phyloP scores from a whole-genome alignment of 495 filamentous ascomycete species.

The Lasiosphaeriaceae sp. region DNA sequence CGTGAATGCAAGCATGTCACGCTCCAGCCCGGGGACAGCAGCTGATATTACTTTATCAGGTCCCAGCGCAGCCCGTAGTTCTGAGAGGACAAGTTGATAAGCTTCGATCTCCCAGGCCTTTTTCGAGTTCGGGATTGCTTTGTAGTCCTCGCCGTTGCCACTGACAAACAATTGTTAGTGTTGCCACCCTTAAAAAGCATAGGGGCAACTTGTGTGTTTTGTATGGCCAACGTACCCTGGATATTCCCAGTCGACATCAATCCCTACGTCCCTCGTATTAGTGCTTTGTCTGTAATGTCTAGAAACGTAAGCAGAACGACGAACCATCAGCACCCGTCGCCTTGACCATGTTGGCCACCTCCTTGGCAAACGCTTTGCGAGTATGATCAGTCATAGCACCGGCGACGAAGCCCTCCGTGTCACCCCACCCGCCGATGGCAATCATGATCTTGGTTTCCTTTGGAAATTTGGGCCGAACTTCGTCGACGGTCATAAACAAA shows the following conservation, averaged over 20 bases:
- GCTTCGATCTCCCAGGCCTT: constrained; percentile 60
- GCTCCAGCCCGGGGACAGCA: constrained; percentile 62
- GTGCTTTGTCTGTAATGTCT: not conserved
- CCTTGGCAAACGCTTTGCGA: constrained; percentile 57
- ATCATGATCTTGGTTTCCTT: constrained; percentile 61
- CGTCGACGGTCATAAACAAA: constrained; percentile 55
- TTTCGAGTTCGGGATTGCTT: constrained; percentile 56
- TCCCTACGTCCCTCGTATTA: constrained; percentile 13
- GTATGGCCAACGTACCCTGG: constrained; percentile 46
- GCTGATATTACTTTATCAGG: constrained; percentile 61
- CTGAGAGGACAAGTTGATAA: constrained; percentile 59
- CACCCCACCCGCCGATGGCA: constrained; percentile 73
- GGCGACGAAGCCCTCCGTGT: constrained; percentile 56
- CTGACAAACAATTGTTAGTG: constrained; percentile 24
- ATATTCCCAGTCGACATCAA: constrained; percentile 81
- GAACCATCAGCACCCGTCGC: constrained; percentile 56
- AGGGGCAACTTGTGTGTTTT: not conserved
- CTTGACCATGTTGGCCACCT: constrained; percentile 60
- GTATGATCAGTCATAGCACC: constrained; percentile 52
- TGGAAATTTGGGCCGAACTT: constrained; percentile 55
- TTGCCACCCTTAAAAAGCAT: not conserved
- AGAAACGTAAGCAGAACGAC: not conserved
- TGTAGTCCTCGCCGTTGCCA: constrained; percentile 76
- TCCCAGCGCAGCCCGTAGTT: constrained; percentile 57
- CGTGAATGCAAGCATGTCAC: constrained; percentile 73